Evolutionary conservation across 371 early-diverging fungal species (phyloP).

Genomic region (Mucor lusitanicus): DNA sequence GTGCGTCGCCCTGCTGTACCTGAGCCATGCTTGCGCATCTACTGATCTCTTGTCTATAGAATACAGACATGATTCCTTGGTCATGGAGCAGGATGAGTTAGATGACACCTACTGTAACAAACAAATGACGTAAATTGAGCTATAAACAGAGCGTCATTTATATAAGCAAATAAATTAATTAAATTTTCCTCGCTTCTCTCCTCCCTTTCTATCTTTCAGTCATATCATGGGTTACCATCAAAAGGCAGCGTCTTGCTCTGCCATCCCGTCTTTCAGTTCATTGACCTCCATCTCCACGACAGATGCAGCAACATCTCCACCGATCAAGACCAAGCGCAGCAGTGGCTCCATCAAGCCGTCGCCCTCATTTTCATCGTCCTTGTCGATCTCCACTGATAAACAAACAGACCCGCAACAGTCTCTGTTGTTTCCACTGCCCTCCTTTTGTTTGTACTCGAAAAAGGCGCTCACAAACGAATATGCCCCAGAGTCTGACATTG

Average conservation of each 20-base stretch:
- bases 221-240: constrained; percentile 11
- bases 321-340: background rate
- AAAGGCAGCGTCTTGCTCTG: constrained; percentile 28
- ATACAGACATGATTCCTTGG: background rate
- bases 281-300: constrained; percentile 3
- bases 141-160: constrained; percentile 7
- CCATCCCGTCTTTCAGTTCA: constrained; percentile 11
- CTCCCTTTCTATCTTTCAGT: too few species aligned
- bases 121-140: background rate
- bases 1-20: too few species aligned
- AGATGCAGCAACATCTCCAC: background rate
- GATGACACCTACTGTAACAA: background rate
- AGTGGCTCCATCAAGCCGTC: background rate
- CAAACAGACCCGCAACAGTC: background rate
- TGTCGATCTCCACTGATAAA: background rate
- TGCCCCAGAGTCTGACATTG: constrained; percentile 26
- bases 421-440: constrained; percentile 14
- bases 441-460: constrained; percentile 28
- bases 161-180: background rate
- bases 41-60: too few species aligned
- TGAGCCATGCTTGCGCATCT: too few species aligned
- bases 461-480: constrained; percentile 21
- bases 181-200: background rate
- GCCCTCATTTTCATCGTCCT: background rate
- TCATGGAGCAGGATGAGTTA: background rate